phyloP scores from a whole-genome alignment of 306 rosid species.

The Begonia masoniana region DNA sequence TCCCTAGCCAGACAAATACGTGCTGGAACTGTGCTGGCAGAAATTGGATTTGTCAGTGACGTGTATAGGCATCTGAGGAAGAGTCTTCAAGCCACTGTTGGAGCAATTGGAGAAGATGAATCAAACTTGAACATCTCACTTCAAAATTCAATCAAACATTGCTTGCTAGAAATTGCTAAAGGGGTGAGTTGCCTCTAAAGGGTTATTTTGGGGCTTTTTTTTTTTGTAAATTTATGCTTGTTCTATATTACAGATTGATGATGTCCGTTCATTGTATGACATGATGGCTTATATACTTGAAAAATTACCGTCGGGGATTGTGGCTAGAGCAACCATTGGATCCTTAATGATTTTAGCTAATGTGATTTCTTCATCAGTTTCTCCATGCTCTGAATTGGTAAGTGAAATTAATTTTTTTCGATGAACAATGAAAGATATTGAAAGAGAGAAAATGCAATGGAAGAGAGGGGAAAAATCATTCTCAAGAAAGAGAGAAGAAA shows the following conservation, averaged over 20 bases:
- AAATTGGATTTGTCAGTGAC: constrained; percentile 80
- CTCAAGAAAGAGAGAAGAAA: not conserved
- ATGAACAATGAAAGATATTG: not conserved
- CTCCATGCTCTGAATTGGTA: constrained; percentile 58
- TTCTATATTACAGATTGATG: constrained; percentile 42
- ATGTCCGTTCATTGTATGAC: constrained; percentile 63
- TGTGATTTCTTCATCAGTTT: constrained; percentile 37
- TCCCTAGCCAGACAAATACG: constrained; percentile 70
- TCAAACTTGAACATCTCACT: constrained; percentile 53
- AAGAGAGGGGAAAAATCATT: too few relatives aligned
- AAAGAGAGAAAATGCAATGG: not conserved
- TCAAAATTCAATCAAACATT: constrained; percentile 75
- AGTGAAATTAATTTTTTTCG: constrained; percentile 4
- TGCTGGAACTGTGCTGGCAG: constrained; percentile 48
- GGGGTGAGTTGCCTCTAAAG: constrained; percentile 34
- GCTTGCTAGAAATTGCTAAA: constrained; percentile 73
- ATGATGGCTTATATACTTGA: constrained; percentile 80
- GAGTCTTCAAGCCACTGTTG: constrained; percentile 74
- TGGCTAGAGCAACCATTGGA: constrained; percentile 70
- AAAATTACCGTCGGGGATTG: constrained; percentile 58
- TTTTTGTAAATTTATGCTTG: constrained; percentile 9
- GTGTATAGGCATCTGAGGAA: constrained; percentile 93
- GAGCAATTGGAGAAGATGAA: constrained; percentile 67
- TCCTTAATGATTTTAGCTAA: constrained; percentile 70
- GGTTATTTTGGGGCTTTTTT: constrained; percentile 5